Evolutionary conservation across 2,329 filamentous ascomycete species (phyloP).

Genomic region (Shiraia sp.): DNA sequence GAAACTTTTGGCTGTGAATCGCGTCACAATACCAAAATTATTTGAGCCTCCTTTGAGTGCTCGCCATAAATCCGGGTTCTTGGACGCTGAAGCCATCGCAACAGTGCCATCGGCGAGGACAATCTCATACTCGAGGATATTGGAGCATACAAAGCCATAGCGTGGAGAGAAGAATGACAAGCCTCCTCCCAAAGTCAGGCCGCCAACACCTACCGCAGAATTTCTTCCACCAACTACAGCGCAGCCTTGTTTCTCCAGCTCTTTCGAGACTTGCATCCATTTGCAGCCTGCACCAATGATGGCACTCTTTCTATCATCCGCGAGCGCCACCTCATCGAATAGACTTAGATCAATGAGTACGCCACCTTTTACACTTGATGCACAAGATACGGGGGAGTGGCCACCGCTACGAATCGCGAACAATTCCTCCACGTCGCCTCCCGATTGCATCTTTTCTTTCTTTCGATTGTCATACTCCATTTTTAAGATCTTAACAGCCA

Average conservation of each 20-base stretch:
- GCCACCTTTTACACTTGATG: conserved; percentile 25
- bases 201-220: conserved; percentile 32
- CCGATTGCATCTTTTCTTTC: background rate
- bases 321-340: conserved; percentile 14
- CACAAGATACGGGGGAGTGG: conserved; percentile 33
- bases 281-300: conserved; percentile 22
- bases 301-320: conserved; percentile 10
- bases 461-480: conserved; percentile 30
- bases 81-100: conserved; percentile 29
- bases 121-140: conserved; percentile 39
- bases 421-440: conserved; percentile 1
- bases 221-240: conserved; percentile 28
- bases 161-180: conserved; percentile 39
- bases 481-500: conserved; percentile 33
- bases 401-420: conserved; percentile 57
- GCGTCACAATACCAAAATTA: conserved; percentile 45
- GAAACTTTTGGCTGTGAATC: conserved; percentile 24
- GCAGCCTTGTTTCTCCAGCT: conserved; percentile 18
- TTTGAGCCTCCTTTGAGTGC: conserved; percentile 43
- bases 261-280: conserved; percentile 21
- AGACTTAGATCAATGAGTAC: conserved; percentile 21
- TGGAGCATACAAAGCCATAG: conserved; percentile 39
- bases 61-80: conserved; percentile 32
- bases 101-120: conserved; percentile 43
- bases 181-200: conserved; percentile 43